These are phyloP conservation scores for Wickerhamomyces hampshirensis DNA, from an alignment of 805 yeast genomes.

Conservation along the genomic window DNA sequence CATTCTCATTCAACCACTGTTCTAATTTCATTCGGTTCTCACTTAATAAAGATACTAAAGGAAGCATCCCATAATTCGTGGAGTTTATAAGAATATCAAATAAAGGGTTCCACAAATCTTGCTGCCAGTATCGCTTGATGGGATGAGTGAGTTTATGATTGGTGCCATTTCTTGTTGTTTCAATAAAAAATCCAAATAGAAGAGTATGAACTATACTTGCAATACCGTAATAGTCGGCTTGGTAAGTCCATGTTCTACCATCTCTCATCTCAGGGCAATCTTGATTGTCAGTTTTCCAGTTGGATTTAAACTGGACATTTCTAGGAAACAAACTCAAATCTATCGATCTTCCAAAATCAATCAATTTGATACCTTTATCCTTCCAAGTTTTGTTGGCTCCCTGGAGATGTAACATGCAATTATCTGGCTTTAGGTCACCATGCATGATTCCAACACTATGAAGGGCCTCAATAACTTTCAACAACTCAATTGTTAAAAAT, in stretches of 20 bases:
- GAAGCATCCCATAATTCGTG: conserved; percentile 30
- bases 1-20: conserved; percentile 30
- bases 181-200: conserved; percentile 65
- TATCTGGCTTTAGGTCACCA: conserved; percentile 83
- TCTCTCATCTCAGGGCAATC: conserved; percentile 71
- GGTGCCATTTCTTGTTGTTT: conserved; percentile 31
- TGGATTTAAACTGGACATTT: conserved; percentile 49
- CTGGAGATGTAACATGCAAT: conserved; percentile 67
- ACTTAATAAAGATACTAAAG: conserved; percentile 35
- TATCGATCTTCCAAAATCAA: conserved; percentile 80
- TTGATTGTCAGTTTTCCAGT: conserved; percentile 58
- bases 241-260: conserved; percentile 63
- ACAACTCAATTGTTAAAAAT: conserved; percentile 59
- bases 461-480: conserved; percentile 53
- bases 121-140: conserved; percentile 74
- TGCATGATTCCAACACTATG: conserved; percentile 69
- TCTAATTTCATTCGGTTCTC: conserved; percentile 36
- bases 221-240: conserved; percentile 79
- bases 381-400: conserved; percentile 26
- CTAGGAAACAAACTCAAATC: conserved; percentile 56
- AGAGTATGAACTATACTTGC: conserved; percentile 71
- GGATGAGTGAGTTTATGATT: conserved; percentile 35
- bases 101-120: conserved; percentile 61
- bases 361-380: conserved; percentile 52
- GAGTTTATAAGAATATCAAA: conserved; percentile 66